Percentiles rank a stretch among this genome's conserved stretches.
Evolutionary conservation across 257 asterid genomes (phyloP).

Genomic region (Salvia miltiorrhiza): DNA sequence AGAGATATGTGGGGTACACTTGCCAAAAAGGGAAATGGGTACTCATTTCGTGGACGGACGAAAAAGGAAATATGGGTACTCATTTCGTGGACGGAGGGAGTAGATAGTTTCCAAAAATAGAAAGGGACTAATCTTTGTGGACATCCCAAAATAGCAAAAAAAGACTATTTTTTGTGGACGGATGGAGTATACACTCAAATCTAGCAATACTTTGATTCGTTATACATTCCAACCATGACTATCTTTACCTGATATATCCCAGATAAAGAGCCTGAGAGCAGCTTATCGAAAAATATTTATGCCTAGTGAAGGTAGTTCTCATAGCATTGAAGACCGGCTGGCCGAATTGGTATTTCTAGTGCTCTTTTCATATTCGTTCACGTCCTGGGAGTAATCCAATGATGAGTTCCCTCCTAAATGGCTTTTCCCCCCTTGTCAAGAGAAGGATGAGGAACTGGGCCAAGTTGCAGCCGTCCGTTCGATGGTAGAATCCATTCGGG

Average conservation of each 20-base stretch:
- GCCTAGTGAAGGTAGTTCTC: constrained; percentile 36
- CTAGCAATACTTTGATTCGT: too few relatives aligned
- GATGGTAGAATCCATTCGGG: constrained; percentile 66
- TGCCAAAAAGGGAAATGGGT: too few relatives aligned
- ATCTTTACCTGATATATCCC: constrained; percentile 14
- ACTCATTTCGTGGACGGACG: too few relatives aligned
- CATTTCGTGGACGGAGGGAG: too few relatives aligned
- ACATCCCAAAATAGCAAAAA: too few relatives aligned
- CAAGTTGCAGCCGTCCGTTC: constrained; percentile 49
- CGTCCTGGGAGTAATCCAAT: background rate
- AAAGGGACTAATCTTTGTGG: too few relatives aligned
- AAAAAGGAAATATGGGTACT: too few relatives aligned
- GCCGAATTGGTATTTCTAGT: constrained; percentile 56
- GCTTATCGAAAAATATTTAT: constrained; percentile 83
- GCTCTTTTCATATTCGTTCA: constrained; percentile 1
- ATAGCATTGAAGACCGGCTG: constrained; percentile 71
- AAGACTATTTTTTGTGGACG: too few relatives aligned
- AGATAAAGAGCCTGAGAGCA: constrained; percentile 79
- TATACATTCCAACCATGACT: too few relatives aligned
- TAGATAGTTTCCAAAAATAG: too few relatives aligned
- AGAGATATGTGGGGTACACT: too few relatives aligned
- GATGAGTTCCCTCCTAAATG: background rate
- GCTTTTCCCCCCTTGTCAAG: constrained; percentile 34
- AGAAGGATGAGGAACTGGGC: constrained; percentile 50
- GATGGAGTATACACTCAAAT: too few relatives aligned